Evolutionary conservation across 208 protist genomes (phyloP), one percentile per base, ranked within the genome.

Genomic region (Trypanosoma theileri): DNA sequence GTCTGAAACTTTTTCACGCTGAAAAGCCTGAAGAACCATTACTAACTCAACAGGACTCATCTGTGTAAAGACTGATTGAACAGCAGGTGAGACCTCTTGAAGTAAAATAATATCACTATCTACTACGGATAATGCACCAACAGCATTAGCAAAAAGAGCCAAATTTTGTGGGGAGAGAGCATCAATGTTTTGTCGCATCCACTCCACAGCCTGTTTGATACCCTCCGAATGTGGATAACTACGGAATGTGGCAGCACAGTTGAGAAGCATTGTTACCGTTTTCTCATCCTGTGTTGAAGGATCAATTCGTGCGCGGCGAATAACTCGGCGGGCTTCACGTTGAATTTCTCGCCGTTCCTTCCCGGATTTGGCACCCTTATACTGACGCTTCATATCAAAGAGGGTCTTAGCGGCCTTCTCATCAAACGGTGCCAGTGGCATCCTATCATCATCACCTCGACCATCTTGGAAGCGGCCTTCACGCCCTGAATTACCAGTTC

Each of bases 281-380:
- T 86, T 84, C 73, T 95, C 90, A 59, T 95, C 90, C 73, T 93
- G 86, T 26, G 87, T 85, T 24, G 90, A 95, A 13, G 81, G 79
- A 63, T 95, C 90, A n/a, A 93, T 73, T 44, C 80, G 85, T 7
- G 57, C 64, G 1, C 75, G 59, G 17, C 81, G 79, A 41, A 92
- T 45, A 21, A 84, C 35, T n/a, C 75, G 71, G 46, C 84, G 83
- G 10, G 85, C 90, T 52, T 87, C 80, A 9, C 66, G 62, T 55
- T 68, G 19, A 66, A 92, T 84, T 7, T 69, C 69, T 7, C 56
- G 42, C 19, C 87, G 75, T 28, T 90, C 86, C 72, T 85, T 85
- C 14, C 14, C 41, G 11, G 67, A 75, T 59, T 90, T 91, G 26
- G 80, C 70, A 44, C 68, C 60, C 61, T 88, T 91, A 63, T 71